A percentile compares a stretch with the other conserved stretches of the same genome.
Evolutionary conservation across 1,284 basidiomycete species (phyloP).

Genomic region (Ganoderma leucocontextum): DNA sequence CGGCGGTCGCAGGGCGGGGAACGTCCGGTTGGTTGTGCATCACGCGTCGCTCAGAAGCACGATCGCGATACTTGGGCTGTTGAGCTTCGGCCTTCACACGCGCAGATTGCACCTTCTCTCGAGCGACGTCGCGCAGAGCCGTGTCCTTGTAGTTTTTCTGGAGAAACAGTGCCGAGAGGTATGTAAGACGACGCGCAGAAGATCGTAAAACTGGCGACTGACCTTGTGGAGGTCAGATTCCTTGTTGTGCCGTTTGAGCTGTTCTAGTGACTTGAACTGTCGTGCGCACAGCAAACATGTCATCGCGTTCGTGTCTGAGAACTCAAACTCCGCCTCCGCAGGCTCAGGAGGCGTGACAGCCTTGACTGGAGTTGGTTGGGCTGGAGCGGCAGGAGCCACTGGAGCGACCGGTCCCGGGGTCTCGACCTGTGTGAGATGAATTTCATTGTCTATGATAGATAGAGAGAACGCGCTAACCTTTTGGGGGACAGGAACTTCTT

Average conservation of each 20-base stretch:
- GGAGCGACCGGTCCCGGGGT: constrained; percentile 30
- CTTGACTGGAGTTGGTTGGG: constrained; percentile 28
- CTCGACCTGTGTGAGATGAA: constrained; percentile 25
- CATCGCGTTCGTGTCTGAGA: constrained; percentile 73
- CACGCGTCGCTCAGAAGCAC: constrained; percentile 87
- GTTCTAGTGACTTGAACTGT: constrained; percentile 88
- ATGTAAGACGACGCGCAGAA: constrained; percentile 12
- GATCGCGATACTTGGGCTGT: constrained; percentile 86
- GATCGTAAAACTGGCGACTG: constrained; percentile 4
- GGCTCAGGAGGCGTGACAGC: constrained; percentile 47
- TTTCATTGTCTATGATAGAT: constrained; percentile 8
- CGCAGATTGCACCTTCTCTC: constrained; percentile 68
- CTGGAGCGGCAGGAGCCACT: constrained; percentile 29
- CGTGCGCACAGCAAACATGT: constrained; percentile 91
- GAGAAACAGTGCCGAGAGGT: constrained; percentile 17
- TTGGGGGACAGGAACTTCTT: constrained; percentile 26
- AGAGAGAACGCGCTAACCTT: constrained; percentile 13
- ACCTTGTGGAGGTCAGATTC: constrained; percentile 95
- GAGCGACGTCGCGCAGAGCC: constrained; percentile 74
- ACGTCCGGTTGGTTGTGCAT: constrained; percentile 91
- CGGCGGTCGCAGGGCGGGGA: constrained; percentile 56
- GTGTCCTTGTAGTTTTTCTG: constrained; percentile 86
- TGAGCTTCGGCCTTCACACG: constrained; percentile 47
- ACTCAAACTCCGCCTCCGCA: constrained; percentile 73
- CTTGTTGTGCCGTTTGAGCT: constrained; percentile 86